Percentiles rank a stretch among this genome's conserved stretches.
These are phyloP conservation scores for Brassica carinata DNA, from an alignment of 345 rosid species.

Conservation along the genomic window DNA sequence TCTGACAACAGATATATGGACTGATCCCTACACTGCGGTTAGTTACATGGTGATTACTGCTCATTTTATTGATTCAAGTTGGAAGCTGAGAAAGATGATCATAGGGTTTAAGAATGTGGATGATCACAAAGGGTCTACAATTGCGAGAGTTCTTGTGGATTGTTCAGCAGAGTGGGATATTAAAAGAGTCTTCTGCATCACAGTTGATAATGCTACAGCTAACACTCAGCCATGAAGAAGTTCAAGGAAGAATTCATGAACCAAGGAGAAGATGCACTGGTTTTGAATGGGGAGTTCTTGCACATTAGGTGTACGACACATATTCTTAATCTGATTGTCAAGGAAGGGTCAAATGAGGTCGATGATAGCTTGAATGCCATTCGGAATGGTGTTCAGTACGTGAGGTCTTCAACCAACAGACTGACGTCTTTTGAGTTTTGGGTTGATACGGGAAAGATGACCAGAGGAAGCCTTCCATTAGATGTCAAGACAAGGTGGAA, in stretches of 20 bases:
- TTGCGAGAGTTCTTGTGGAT: not conserved
- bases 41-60: not conserved
- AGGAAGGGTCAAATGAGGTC: not conserved
- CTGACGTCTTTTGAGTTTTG: not conserved
- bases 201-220: not conserved
- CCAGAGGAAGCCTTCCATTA: not conserved
- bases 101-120: not conserved
- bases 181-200: not conserved
- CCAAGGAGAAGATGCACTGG: not conserved
- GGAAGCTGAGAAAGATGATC: not conserved
- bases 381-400: not conserved
- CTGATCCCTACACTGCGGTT: not conserved
- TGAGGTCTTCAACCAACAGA: not conserved
- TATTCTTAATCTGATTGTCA: not conserved
- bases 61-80: not conserved
- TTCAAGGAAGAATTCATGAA: not conserved
- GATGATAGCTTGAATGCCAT: not conserved
- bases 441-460: not conserved
- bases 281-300: not conserved
- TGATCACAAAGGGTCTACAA: not conserved
- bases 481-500: not conserved
- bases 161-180: not conserved
- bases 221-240: not conserved
- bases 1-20: not conserved
- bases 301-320: not conserved